Evolutionary conservation across 495 filamentous ascomycete genomes (phyloP), one percentile per base, ranked within the genome.

Genomic region (Talaromyces wortmannii): DNA sequence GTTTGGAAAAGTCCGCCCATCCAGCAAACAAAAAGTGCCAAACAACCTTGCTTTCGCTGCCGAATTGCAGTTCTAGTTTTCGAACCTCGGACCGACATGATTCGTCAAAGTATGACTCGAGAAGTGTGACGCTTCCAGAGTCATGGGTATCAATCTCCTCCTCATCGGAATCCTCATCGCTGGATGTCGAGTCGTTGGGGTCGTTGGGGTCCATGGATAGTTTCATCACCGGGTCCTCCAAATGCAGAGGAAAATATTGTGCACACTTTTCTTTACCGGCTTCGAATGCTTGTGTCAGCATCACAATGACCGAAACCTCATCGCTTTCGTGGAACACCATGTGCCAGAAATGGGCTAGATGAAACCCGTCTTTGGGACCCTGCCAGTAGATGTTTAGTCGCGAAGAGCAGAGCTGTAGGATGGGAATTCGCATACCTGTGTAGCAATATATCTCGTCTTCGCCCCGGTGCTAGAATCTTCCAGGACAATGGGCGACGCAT

Each of bases 1-100:
- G 92, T 10, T 95, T 87, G 18, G 86, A 84, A 62, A 94, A 95
- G 70, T 99, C 94, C 33, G 94, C 90, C 94, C 95, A 99, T 48
- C 84, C 87, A 51, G 85, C 86, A 68, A 96, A 99, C 6, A 96
- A 79, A 47, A 95, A 85, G 68, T 99, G 94, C 82, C 83, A 95
- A 43, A 97, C 81, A 2, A 79, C 81, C 63, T 87, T 90, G 33
- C 84, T 78, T 53, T 83, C 73, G 29, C 80, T 78, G 2, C 80
- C 82, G 45, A 83, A 69, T 6, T 66, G 72, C 44, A 87, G 63
- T 45, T 73, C 62, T 10, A 87, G 64, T 58, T 82, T 81, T 18
- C 83, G 77, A 23, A 85, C 63, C 45, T 82, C 78, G 12, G 79
- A 78, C 45, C 75, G 72, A 32, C 77, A 72, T n/a, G 62, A 64